Evolutionary conservation across 73 alveolate species (phyloP).

Genomic region (Blepharisma japonicum): DNA sequence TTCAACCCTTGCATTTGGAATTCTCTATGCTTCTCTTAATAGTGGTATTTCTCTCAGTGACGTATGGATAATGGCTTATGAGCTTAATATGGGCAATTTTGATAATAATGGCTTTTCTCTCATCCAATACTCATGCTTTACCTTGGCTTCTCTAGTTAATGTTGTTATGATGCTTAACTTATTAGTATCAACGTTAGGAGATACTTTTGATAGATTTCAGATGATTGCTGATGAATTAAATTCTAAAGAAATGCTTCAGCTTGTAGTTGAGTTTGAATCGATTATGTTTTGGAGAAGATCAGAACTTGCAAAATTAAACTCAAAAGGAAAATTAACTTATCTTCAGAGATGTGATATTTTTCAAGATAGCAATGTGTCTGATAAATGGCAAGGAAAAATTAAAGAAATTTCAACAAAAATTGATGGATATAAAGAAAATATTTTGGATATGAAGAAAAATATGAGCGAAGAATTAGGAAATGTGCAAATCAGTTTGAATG

Average conservation of each 20-base stretch:
- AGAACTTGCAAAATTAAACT: not conserved
- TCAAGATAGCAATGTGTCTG: not conserved
- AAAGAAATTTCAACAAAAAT: not conserved
- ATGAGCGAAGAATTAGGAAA: no score
- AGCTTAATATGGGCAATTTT: slow-evolving; percentile 20
- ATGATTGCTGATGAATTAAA: not conserved
- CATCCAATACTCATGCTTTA: not conserved
- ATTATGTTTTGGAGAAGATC: slow-evolving; percentile 14
- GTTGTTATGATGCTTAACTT: slow-evolving; percentile 3
- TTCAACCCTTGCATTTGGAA: slow-evolving; percentile 22
- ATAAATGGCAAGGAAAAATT: slow-evolving; percentile 22
- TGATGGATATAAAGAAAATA: no score
- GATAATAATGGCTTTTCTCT: not conserved
- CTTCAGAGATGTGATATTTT: not conserved
- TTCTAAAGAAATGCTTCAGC: not conserved
- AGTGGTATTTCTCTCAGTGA: not conserved
- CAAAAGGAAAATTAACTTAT: not conserved
- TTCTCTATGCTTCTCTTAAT: not conserved
- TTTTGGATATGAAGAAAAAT: no score
- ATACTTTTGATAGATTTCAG: slow-evolving; percentile 30
- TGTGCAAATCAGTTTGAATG: no score
- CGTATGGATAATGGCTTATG: not conserved
- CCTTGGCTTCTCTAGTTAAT: not conserved
- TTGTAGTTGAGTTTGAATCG: not conserved
- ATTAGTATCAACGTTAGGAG: slow-evolving; percentile 16